Conservation (phyloP, 495 filamentous ascomycete genomes). For the Hyaloscypha bicolor region DNA sequence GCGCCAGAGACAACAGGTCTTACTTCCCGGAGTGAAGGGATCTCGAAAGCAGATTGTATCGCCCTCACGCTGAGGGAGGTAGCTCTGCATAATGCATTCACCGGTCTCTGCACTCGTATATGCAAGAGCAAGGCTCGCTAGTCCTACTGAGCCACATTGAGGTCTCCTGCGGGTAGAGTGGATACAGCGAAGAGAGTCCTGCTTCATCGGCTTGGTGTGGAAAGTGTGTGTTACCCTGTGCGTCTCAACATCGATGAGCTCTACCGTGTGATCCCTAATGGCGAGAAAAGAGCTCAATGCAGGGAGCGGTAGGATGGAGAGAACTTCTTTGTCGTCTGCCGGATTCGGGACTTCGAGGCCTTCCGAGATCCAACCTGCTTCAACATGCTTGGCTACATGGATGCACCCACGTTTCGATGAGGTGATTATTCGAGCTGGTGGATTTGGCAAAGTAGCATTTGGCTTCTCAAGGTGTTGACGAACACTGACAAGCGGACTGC, state of each 20-base stretch:
- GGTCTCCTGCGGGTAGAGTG: constrained; percentile 48
- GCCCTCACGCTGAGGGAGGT: constrained; percentile 47
- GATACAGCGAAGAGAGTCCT: constrained; percentile 52
- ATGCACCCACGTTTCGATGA: constrained; percentile 47
- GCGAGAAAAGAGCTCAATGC: constrained; percentile 52
- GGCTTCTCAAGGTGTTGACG: constrained; percentile 42
- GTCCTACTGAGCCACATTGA: constrained; percentile 48
- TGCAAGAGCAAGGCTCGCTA: constrained; percentile 55
- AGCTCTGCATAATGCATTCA: constrained; percentile 58
- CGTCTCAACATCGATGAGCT: constrained; percentile 54
- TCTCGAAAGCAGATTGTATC: constrained; percentile 45
- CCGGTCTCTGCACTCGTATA: constrained; percentile 54
- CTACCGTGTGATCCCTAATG: constrained; percentile 48
- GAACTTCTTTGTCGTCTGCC: constrained; percentile 34
- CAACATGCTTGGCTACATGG: constrained; percentile 45
- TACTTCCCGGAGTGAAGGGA: constrained; percentile 25
- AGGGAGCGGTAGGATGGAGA: constrained; percentile 41
- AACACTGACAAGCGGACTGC: constrained; percentile 46
- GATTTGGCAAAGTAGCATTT: constrained; percentile 20
- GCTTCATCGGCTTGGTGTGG: constrained; percentile 55
- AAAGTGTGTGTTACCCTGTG: constrained; percentile 57
- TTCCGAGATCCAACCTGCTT: constrained; percentile 34
- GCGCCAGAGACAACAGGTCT: constrained; percentile 44
- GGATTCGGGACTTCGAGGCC: constrained; percentile 34
- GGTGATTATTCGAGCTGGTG: constrained; percentile 39